These are phyloP conservation scores for Candida rishiriensis DNA, from an alignment of 805 yeast genomes.

Conservation along the genomic window DNA sequence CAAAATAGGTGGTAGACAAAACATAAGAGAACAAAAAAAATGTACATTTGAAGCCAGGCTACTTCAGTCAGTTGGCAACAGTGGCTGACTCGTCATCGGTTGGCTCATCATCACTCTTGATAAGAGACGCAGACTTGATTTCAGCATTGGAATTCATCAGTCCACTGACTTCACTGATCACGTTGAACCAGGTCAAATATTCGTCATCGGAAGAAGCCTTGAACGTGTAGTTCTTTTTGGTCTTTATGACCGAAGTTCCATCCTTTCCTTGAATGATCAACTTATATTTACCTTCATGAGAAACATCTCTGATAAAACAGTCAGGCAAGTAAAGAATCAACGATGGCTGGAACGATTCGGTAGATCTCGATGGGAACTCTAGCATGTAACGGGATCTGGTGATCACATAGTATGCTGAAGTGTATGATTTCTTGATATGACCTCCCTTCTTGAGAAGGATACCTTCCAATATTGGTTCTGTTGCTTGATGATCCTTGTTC, in stretches of 20 bases:
- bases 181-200: constrained; percentile 42
- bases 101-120: constrained; percentile 3
- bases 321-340: constrained; percentile 45
- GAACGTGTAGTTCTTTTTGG: constrained; percentile 32
- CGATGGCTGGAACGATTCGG: constrained; percentile 41
- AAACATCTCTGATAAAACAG: constrained; percentile 31
- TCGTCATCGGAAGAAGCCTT: constrained; percentile 43
- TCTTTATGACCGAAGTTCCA: constrained; percentile 22
- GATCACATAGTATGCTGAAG: constrained; percentile 43
- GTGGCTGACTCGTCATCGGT: constrained; percentile 1
- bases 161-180: constrained; percentile 28
- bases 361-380: constrained; percentile 42
- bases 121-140: constrained; percentile 1
- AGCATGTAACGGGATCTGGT: constrained; percentile 41
- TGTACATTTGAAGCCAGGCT: background rate
- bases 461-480: constrained; percentile 46
- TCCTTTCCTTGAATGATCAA: constrained; percentile 43
- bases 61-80: background rate
- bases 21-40: background rate
- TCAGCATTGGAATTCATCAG: constrained; percentile 13
- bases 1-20: background rate
- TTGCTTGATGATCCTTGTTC: constrained; percentile 36
- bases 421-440: constrained; percentile 36
- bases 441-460: constrained; percentile 41
- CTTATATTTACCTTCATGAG: constrained; percentile 33